Evolutionary conservation across 2,329 filamentous ascomycete genomes (phyloP), one percentile per base, ranked within the genome.

Genomic region (Fusarium ramigenum): DNA sequence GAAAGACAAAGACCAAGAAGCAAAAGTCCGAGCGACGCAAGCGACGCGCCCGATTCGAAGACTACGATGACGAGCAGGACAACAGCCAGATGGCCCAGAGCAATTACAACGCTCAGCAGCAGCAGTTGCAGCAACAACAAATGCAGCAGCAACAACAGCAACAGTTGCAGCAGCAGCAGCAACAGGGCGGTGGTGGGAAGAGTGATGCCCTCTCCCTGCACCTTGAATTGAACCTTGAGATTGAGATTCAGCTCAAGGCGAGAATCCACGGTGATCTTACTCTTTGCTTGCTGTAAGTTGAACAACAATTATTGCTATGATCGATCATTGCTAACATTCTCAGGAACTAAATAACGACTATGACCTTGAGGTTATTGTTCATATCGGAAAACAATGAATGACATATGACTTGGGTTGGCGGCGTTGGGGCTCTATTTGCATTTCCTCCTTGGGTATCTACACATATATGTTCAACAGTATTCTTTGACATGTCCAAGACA

Each of bases 191-290:
- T 8, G 70, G 73, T 9, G 74, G 73, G 28, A 75, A 71, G 57
- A 77, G 69, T 40, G 75, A 77, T 18, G 73, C 75, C 12, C 83
- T 95, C 77, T 91, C 91, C 79, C 82, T 96, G 76, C 88, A 91
- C 53, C 84, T 96, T 30, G 93, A 96, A 78, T 86, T 95, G 69
- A 96, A 96, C 81, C 85, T 96, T 63, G 93, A 96, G 75, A 87
- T 96, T 60, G 93, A 96, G 82, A 93, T 96, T 70, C 91, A 94
- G 78, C 87, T 96, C 66, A 96, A 96, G 86, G 93, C 93, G 32
- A 92, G 92, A 82, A 95, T 96, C 74, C 91, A 95, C 77, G 94
- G 94, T 79, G 94, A 97, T 84, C 83, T 97, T 74, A 95, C 93
- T 28, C 83, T 96, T 72, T 92, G 91, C 72, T 86, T 96, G 72